Evolutionary conservation across 106 monocot species (phyloP).

Genomic region (Allium cepa): DNA sequence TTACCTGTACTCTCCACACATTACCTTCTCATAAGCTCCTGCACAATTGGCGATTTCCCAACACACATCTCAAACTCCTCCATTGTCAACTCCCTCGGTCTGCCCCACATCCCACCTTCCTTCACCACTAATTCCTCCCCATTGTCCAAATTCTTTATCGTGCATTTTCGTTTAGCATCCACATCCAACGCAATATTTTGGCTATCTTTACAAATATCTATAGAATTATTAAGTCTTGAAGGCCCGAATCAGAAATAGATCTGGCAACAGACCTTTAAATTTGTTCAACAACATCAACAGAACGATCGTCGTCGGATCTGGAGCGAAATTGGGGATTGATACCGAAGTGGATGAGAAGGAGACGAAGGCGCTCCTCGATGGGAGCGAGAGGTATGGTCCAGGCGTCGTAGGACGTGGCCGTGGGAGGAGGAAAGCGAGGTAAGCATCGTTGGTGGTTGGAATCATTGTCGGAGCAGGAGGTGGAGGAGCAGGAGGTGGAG

Average conservation of each 20-base stretch:
- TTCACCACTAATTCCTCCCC: slow-evolving; percentile 81
- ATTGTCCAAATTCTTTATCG: slow-evolving; percentile 74
- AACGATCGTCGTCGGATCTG: slow-evolving; percentile 6
- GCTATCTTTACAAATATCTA: not conserved
- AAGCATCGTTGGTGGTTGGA: slow-evolving; percentile 7
- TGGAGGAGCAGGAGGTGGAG: slow-evolving; percentile 67
- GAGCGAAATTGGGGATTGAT: slow-evolving; percentile 17
- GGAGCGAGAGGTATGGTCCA: slow-evolving; percentile 68
- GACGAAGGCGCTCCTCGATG: slow-evolving; percentile 72
- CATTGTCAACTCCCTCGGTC: slow-evolving; percentile 61
- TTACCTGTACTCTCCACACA: slow-evolving; percentile 13
- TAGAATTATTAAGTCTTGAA: slow-evolving; percentile 12
- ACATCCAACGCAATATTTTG: too few relatives aligned
- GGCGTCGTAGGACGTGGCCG: slow-evolving; percentile 38
- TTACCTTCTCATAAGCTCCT: slow-evolving; percentile 86
- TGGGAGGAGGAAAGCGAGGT: slow-evolving; percentile 11
- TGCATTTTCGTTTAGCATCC: slow-evolving; percentile 23
- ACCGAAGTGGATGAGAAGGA: slow-evolving; percentile 64
- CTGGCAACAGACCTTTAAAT: slow-evolving; percentile 20
- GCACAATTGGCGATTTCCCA: slow-evolving; percentile 81
- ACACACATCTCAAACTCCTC: slow-evolving; percentile 83
- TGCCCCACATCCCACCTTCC: slow-evolving; percentile 72
- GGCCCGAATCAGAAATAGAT: slow-evolving; percentile 33
- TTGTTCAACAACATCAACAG: slow-evolving; percentile 10
- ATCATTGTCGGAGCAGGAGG: slow-evolving; percentile 55